A percentile compares a stretch with the other conserved stretches of the same genome.
These are phyloP conservation scores for Xylaria sp. DNA, from an alignment of 2,329 filamentous ascomycete genomes.

Conservation along the genomic window DNA sequence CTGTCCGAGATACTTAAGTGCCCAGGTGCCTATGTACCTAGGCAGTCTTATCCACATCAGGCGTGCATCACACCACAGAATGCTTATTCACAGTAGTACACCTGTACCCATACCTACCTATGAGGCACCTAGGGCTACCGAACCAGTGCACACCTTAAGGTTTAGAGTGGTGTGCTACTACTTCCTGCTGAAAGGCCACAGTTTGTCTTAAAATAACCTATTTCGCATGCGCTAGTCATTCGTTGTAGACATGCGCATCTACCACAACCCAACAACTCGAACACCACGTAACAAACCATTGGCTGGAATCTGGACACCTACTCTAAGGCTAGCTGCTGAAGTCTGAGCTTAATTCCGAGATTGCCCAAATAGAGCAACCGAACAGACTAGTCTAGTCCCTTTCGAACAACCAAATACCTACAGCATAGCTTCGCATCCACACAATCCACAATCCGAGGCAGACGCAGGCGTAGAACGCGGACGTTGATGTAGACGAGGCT, in stretches of 20 bases:
- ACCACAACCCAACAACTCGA: not conserved
- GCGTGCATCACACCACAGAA: too few species aligned
- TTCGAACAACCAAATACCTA: not conserved
- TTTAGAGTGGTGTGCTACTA: not conserved
- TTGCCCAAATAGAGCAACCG: not conserved
- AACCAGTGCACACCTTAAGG: too few species aligned
- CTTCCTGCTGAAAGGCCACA: too few species aligned
- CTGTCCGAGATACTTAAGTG: constrained; percentile 25
- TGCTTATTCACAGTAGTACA: too few species aligned
- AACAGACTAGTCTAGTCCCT: not conserved
- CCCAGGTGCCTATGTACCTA: not conserved
- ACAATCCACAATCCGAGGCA: too few species aligned
- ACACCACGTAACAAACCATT: not conserved
- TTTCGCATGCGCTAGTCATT: too few species aligned
- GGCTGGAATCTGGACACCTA: not conserved
- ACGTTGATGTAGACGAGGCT: not conserved
- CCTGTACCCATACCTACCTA: too few species aligned
- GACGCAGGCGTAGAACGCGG: not conserved
- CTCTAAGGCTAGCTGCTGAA: not conserved
- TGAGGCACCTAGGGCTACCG: too few species aligned
- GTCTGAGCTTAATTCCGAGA: too few species aligned
- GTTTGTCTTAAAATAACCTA: too few species aligned
- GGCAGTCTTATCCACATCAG: not conserved
- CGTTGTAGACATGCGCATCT: too few species aligned
- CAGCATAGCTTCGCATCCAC: not conserved